phyloP scores from a whole-genome alignment of 305 asterid genomes.

The Rubia peregrina region DNA sequence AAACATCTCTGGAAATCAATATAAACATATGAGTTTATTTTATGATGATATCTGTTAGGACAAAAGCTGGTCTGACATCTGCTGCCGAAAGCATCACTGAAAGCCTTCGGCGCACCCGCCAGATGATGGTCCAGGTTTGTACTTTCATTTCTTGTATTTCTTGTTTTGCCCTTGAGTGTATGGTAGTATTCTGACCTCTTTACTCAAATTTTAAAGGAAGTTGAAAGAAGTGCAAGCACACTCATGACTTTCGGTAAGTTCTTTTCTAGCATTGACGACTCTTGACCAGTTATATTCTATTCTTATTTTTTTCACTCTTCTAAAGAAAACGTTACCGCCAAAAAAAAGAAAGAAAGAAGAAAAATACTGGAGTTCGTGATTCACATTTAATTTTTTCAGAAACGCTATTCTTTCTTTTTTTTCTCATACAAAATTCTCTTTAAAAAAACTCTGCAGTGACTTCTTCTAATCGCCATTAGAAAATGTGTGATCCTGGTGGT shows the following conservation, averaged over 20 bases:
- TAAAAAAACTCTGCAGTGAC: background rate
- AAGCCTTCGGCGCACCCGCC: constrained; percentile 88
- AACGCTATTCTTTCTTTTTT: background rate
- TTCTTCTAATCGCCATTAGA: background rate
- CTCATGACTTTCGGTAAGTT: constrained; percentile 80
- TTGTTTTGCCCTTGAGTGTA: constrained; percentile 8
- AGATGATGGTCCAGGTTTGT: constrained; percentile 91
- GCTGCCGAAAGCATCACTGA: constrained; percentile 96
- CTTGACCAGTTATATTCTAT: background rate
- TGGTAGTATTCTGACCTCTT: constrained; percentile 12
- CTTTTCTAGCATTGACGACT: background rate
- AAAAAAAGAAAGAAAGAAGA: too few species aligned
- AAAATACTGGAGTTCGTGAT: background rate
- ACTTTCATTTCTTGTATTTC: background rate
- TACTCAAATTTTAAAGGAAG: constrained; percentile 47
- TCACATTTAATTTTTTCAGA: background rate
- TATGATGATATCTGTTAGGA: constrained; percentile 40
- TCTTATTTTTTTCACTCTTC: background rate
- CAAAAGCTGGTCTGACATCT: constrained; percentile 95
- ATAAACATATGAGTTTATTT: background rate
- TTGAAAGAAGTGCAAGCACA: constrained; percentile 82
- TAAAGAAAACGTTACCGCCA: background rate
- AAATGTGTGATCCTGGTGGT: background rate
- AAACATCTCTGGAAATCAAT: background rate
- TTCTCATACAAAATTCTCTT: background rate